Evolutionary conservation across 1,139 yeast genomes (phyloP), one percentile per base, ranked within the genome.

Genomic region (Tardiomyces digboiensis): DNA sequence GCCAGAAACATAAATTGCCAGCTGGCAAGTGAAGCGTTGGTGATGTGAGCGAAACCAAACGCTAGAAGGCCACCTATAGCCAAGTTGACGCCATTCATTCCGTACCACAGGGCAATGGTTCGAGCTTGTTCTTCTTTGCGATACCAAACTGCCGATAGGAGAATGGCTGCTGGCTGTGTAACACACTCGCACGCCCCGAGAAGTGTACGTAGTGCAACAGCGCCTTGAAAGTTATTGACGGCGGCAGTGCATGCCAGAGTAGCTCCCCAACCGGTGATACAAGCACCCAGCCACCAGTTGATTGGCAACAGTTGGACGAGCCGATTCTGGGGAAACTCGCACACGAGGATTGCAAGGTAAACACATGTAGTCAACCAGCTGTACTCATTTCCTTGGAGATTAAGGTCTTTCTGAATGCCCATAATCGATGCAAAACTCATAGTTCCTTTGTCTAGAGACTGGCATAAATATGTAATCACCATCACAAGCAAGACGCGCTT

Each of bases 151-250:
- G 76, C 67, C 7, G 78, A 72, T 29, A 80, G 65, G 20, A 80
- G 70, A 23, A 79, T 74, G 52, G 76, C 74, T 0, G 80, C 80
- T 1, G 83, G 85, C 18, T 80, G 74, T 46, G 75, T 65, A 3
- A 76, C 67, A 41, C 75, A 67, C 56, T 81, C 87, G 39, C 77
- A 66, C 44, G 71, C 58, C 1, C 87, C 88, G 26, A 79, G 56
- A 10, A 77, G 50, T 10, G 74, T 71, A 40, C 83, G 62, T 12
- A 74, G 67, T 14, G 73, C 69, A 59, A 77, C 62, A 37, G 75
- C 62, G 0, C 79, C 71, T 3, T 73, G 76, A 41, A 42, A 47
- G 39, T 36, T 40, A 18, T 49, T 44, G 29, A 45, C 44, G 1
- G 53, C 55, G 23, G 74, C 64, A 50, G 72, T 75, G 29, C 50